phyloP scores from a whole-genome alignment of 768 basidiomycete genomes.

The Coprinopsis marcescibilis region DNA sequence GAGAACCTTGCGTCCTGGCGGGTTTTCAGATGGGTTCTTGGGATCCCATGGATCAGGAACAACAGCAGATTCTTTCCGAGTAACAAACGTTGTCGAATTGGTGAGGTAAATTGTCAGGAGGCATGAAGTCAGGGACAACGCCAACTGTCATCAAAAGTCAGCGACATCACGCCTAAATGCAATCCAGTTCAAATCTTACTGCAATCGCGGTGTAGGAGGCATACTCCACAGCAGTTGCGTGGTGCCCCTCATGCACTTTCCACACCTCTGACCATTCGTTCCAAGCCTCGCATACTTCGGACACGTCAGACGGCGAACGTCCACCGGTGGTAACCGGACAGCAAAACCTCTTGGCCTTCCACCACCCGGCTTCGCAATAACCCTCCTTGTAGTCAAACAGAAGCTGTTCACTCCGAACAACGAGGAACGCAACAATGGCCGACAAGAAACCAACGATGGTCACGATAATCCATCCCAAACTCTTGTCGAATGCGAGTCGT shows the following conservation, averaged over 20 bases:
- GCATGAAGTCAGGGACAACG: constrained; percentile 66
- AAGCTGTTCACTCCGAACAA: constrained; percentile 81
- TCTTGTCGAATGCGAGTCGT: constrained; percentile 63
- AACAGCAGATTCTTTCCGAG: constrained; percentile 84
- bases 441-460: constrained; percentile 84
- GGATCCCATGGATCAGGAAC: constrained; percentile 23
- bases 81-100: constrained; percentile 81
- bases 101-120: constrained; percentile 84
- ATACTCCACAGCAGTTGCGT: constrained; percentile 55
- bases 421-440: constrained; percentile 79
- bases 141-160: constrained; percentile 41
- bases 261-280: constrained; percentile 66
- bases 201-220: constrained; percentile 68
- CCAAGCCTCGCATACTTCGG: constrained; percentile 63
- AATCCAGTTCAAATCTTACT: constrained; percentile 40
- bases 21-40: constrained; percentile 22
- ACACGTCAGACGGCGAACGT: constrained; percentile 24
- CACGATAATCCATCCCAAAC: constrained; percentile 85
- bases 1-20: constrained; percentile 58
- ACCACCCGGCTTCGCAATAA: constrained; percentile 67
- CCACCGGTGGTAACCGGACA: constrained; percentile 43
- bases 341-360: constrained; percentile 76
- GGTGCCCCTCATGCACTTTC: constrained; percentile 23
- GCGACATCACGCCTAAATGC: neutral
- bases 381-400: constrained; percentile 93